phyloP scores from a whole-genome alignment of 176 grass and related monocot genomes.

The Zea luxurians region DNA sequence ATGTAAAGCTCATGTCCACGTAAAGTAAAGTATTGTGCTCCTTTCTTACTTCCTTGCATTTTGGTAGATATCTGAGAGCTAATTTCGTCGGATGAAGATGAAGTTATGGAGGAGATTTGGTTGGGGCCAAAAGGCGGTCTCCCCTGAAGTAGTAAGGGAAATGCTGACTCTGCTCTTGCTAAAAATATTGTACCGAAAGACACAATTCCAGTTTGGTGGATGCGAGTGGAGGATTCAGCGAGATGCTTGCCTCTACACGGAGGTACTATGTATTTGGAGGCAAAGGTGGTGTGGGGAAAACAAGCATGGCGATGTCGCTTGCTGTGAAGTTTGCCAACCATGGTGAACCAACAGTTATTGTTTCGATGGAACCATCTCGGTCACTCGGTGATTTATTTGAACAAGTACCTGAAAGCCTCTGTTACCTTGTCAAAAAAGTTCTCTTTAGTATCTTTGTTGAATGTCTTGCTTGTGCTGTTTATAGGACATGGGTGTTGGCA shows the following conservation, averaged over 20 bases:
- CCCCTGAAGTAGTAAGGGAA: neutral
- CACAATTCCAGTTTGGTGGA: constrained; percentile 21
- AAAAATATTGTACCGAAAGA: constrained; percentile 12
- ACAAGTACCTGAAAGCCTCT: constrained; percentile 29
- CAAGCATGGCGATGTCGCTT: constrained; percentile 43
- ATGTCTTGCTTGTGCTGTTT: too few species aligned
- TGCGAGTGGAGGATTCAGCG: too few species aligned
- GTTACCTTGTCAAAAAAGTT: too few species aligned
- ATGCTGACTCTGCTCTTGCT: constrained; percentile 5
- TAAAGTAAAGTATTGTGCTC: too few species aligned
- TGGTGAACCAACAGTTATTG: constrained; percentile 47
- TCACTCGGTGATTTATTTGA: constrained; percentile 47
- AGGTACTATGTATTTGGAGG: constrained; percentile 46
- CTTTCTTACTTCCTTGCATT: too few species aligned
- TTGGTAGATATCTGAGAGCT: too few species aligned
- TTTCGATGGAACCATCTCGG: constrained; percentile 31
- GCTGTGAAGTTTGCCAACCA: constrained; percentile 44
- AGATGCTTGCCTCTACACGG: too few species aligned
- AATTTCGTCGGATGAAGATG: neutral
- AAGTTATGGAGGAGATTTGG: too few species aligned
- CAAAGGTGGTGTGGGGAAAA: constrained; percentile 54
- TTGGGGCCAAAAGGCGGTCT: too few species aligned
- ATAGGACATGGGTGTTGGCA: too few species aligned
- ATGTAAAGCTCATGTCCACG: too few species aligned
- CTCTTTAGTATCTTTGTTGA: too few species aligned